A percentile compares a stretch with the other conserved stretches of the same genome.
phyloP scores from a whole-genome alignment of 768 basidiomycete species.

The Arthromyces matolae region DNA sequence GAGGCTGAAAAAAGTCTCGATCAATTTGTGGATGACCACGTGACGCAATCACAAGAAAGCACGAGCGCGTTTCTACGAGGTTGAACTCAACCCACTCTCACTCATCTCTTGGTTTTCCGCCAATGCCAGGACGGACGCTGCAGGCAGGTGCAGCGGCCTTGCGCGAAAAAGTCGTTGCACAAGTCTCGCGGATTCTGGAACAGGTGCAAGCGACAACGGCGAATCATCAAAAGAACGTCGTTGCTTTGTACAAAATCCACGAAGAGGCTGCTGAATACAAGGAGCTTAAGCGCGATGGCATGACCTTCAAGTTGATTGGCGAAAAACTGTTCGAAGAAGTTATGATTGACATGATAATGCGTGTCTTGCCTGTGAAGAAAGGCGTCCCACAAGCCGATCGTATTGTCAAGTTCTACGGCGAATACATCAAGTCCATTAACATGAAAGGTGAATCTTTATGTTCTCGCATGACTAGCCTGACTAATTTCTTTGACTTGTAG shows the following conservation, averaged over 20 bases:
- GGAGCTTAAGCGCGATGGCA: constrained; percentile 44
- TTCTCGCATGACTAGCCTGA: not conserved
- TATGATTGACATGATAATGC: constrained; percentile 56
- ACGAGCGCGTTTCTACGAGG: too few species aligned
- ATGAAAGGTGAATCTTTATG: constrained; percentile 57
- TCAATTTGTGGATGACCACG: too few species aligned
- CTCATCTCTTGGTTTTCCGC: not conserved
- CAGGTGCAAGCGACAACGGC: constrained; percentile 71
- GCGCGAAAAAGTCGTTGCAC: constrained; percentile 4
- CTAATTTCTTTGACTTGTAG: constrained; percentile 20
- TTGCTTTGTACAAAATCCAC: constrained; percentile 80
- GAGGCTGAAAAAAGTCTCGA: too few species aligned
- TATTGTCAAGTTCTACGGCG: constrained; percentile 76
- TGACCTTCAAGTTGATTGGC: constrained; percentile 53
- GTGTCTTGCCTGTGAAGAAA: constrained; percentile 73
- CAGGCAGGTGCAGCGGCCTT: constrained; percentile 10
- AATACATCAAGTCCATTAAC: constrained; percentile 71
- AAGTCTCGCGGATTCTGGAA: constrained; percentile 66
- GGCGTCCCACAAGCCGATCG: constrained; percentile 73
- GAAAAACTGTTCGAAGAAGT: constrained; percentile 72
- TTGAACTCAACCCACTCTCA: not conserved
- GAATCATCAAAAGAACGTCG: constrained; percentile 88
- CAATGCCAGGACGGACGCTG: constrained; percentile 19
- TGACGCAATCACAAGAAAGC: too few species aligned
- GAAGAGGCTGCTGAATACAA: constrained; percentile 55